Evolutionary conservation across 768 basidiomycete genomes (phyloP).

Genomic region (Termitomyces sp.): DNA sequence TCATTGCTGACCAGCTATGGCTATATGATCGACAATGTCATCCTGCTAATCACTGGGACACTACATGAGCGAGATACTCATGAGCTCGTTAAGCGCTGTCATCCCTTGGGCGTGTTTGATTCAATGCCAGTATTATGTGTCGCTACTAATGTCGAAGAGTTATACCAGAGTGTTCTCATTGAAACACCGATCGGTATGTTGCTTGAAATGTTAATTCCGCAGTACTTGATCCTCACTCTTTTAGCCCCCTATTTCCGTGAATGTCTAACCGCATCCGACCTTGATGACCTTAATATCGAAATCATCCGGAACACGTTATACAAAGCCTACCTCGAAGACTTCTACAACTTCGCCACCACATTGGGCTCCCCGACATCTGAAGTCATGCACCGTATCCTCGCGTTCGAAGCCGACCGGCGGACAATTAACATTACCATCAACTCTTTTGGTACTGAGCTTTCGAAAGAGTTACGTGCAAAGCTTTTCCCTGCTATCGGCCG

Average conservation of each 20-base stretch:
- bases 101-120: conserved; percentile 95
- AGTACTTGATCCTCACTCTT: background rate
- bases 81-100: conserved; percentile 93
- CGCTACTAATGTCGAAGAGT: conserved; percentile 96
- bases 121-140: conserved; percentile 99
- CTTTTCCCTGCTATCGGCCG: conserved; percentile 93
- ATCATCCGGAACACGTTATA: conserved; percentile 99
- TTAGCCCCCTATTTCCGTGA: conserved; percentile 94
- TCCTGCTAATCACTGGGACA: conserved; percentile 95
- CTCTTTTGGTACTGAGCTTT: conserved; percentile 92
- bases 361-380: conserved; percentile 85
- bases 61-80: conserved; percentile 96
- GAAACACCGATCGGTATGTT: conserved; percentile 94
- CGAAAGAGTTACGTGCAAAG: conserved; percentile 91
- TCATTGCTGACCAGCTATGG: conserved; percentile 59
- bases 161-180: conserved; percentile 94
- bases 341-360: conserved; percentile 75
- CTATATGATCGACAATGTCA: conserved; percentile 99
- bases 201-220: background rate
- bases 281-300: conserved; percentile 99
- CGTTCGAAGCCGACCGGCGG: conserved; percentile 95
- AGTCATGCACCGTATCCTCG: conserved; percentile 87
- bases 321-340: conserved; percentile 98
- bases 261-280: conserved; percentile 90
- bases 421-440: conserved; percentile 99